Evolutionary conservation across 2,329 filamentous ascomycete species (phyloP), one percentile per base, ranked within the genome.

Genomic region (Fusarium palustre): DNA sequence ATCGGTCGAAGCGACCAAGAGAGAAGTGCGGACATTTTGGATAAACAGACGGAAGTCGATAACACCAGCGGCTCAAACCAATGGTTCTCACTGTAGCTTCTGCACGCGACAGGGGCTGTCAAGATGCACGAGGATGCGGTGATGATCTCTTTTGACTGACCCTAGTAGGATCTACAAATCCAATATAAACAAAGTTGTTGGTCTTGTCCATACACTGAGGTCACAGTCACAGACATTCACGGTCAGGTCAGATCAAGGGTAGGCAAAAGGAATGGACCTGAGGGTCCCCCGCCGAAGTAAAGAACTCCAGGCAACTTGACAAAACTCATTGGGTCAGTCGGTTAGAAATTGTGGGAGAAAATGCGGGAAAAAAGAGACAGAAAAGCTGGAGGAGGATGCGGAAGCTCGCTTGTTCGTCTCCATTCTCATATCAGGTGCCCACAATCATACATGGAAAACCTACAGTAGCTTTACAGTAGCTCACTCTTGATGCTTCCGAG

Each of bases 21-120:
- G 18, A 52, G 43, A 20, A 20, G 25, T 30, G 20, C 24, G n/a
- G 33, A 39, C 24, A 50, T 39, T 25, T 36, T 28, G 30, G 55
- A 39, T 18, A 41, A 50, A 25, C 16, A 61, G 52, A 69, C 41
- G 53, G 66, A 65, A 66, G 64, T 59, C 67, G 49, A 60, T 53
- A 49, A 61, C 64, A 49, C 31, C 63, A 73, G 66, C 64, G 72
- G 72, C 59, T 73, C 58, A 69, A 53, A 66, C 72, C 72, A 74
- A 66, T 65, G 56, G 70, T 74, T 74, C 72, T 39, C 18, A 52
- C 57, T 41, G 64, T 49, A 59, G 41, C 50, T 39, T 56, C 12
- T 39, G 18, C 15, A 34, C 28, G 30, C 24, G 52, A 38, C 47
- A 63, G 59, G 66, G 34, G 24, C 3, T 43, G 1, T 31, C 22